A percentile compares a stretch with the other conserved stretches of the same genome.
phyloP scores from a whole-genome alignment of 2,329 filamentous ascomycete genomes.

The Tolypocladium inflatum region DNA sequence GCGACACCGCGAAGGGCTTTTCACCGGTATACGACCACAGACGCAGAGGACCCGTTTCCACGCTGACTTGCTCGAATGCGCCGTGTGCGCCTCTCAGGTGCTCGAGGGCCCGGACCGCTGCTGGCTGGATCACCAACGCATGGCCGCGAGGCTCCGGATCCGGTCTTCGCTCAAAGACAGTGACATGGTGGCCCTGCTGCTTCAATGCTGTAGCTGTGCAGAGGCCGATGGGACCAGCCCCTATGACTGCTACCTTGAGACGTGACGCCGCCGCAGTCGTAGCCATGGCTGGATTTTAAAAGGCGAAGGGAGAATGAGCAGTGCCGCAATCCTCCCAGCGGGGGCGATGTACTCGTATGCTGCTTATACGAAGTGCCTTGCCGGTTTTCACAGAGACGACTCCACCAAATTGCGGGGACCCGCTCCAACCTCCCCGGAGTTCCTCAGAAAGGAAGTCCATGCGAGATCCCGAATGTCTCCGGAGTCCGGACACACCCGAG shows the following conservation, averaged over 20 bases:
- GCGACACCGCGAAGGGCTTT: not conserved
- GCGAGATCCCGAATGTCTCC: no score
- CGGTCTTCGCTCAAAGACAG: not conserved
- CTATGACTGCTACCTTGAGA: not conserved
- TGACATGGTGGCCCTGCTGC: not conserved
- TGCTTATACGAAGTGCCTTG: no score
- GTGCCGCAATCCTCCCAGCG: no score
- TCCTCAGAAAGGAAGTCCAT: no score
- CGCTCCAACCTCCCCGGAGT: no score
- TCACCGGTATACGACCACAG: not conserved
- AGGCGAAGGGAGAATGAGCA: no score
- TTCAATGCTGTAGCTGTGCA: not conserved
- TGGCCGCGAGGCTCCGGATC: not conserved
- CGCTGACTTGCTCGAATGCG: not conserved
- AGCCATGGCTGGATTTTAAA: not conserved
- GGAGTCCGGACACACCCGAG: no score
- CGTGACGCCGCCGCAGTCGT: not conserved
- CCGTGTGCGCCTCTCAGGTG: not conserved
- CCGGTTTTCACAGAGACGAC: no score
- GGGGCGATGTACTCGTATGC: no score
- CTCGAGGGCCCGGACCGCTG: not conserved
- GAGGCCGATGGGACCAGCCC: not conserved
- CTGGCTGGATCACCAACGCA: not conserved
- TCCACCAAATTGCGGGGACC: no score
- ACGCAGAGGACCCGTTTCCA: not conserved